A percentile compares a stretch with the other conserved stretches of the same genome.
Conservation (phyloP, 2,329 filamentous ascomycete genomes). For the Cladophialophora psammophila region DNA sequence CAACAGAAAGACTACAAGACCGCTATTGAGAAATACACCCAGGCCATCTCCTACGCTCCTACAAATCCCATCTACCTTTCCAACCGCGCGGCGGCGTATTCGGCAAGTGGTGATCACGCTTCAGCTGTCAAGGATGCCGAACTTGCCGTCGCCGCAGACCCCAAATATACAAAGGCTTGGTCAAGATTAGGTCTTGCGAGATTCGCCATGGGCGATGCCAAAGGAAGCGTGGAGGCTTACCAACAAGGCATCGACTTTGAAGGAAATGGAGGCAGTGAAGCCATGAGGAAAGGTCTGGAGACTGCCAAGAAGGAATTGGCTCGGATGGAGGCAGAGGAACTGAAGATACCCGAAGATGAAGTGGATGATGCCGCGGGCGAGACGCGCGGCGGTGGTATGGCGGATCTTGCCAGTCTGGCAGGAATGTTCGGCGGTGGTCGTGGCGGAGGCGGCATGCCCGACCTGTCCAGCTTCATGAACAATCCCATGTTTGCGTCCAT, state of each 20-base stretch:
- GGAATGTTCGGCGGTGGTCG: constrained; percentile 70
- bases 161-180: constrained; percentile 97
- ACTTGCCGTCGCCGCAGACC: constrained; percentile 84
- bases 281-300: constrained; percentile 97
- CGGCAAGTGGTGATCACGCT: constrained; percentile 81
- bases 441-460: constrained; percentile 81
- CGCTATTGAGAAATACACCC: constrained; percentile 86
- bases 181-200: constrained; percentile 87
- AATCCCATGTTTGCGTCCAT: constrained; percentile 99
- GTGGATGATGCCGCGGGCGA: constrained; percentile 59
- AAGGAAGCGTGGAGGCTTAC: constrained; percentile 94
- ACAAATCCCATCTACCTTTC: constrained; percentile 95
- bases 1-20: constrained; percentile 84
- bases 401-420: constrained; percentile 73
- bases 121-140: constrained; percentile 88
- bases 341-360: constrained; percentile 58
- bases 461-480: constrained; percentile 85
- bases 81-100: constrained; percentile 94
- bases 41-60: constrained; percentile 81
- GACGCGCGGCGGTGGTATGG: constrained; percentile 66
- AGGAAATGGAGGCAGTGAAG: constrained; percentile 90
- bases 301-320: constrained; percentile 88
- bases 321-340: constrained; percentile 70
- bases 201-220: constrained; percentile 89
- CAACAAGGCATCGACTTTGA: constrained; percentile 90